Base-by-base conservation (phyloP, 805 yeast genomes). In the Candida tibetensis region DNA sequence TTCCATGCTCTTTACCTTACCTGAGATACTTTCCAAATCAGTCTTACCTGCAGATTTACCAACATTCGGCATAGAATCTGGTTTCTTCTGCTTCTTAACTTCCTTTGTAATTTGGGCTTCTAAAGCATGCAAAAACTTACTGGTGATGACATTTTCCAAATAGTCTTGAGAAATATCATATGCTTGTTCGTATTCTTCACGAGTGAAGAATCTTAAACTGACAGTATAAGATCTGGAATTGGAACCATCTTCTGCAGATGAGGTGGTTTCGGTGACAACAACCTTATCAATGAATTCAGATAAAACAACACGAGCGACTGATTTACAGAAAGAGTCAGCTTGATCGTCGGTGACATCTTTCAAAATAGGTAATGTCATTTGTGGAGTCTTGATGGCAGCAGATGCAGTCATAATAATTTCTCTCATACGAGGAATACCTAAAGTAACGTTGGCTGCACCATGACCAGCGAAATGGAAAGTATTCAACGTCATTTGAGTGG, bases 401-500 rank as follows among this genome's bases (percentile, higher is more conserved):
- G 96, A 87, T 15, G 99, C 99, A 9, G 99, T 95, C 99, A 93
- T 93, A 61, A 93, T 89, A 64, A 93, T 93, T 77, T 93, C 99
- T 79, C 99, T 85, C 87, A 93, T 82, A 79, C 99, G 96, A 29
- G 99, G 99, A 60, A 93, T 93, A 85, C 99, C 99, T 55, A 93
- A 76, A 0, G 99, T 93, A 48, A 93, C 99, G 67, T 93, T 93
- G 32, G 99, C 99, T 41, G 99, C 99, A 80, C 99, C 99, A 71
- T 95, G 99, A 63, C 99, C 99, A 53, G 99, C 99, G 58, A 93
- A 93, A 73, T 93, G 96, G 87, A 87, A 87, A 32, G 96, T 87
- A 64, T 87, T 87, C 56, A 87, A 77, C 13, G 99, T 93, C 99
- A 93, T 93, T 72, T 93, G 99, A 3, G 99, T 93, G 4, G 97